Evolutionary conservation across 805 yeast species (phyloP).

Genomic region (Kodamaea jinghongensis): DNA sequence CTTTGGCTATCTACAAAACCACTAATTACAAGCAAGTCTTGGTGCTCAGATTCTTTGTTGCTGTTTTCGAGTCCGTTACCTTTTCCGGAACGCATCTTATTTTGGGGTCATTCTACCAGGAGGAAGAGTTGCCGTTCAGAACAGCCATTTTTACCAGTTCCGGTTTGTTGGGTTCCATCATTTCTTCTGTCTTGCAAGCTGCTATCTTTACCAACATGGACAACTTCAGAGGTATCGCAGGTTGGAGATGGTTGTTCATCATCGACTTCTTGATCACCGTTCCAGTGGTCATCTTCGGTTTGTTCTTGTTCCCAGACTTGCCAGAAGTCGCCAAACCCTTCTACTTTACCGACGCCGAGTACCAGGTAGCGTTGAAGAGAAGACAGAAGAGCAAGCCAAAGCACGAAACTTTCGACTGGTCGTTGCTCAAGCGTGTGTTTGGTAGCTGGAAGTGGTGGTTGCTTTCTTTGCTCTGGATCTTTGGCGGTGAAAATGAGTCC

Average conservation of each 20-base stretch:
- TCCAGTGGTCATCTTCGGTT: conserved; percentile 56
- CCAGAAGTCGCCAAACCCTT: conserved; percentile 41
- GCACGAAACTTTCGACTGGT: conserved; percentile 25
- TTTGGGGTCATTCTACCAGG: conserved; percentile 51
- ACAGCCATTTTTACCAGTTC: conserved; percentile 54
- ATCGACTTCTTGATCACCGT: conserved; percentile 58
- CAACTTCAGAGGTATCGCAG: conserved; percentile 48
- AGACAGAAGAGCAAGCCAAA: conserved; percentile 20
- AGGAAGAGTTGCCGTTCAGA: conserved; percentile 29
- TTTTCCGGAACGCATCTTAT: conserved; percentile 55
- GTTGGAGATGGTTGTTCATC: conserved; percentile 48
- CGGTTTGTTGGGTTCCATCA: conserved; percentile 53
- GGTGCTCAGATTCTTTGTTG: conserved; percentile 59
- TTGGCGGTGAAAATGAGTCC: conserved; percentile 50
- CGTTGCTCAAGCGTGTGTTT: conserved; percentile 37
- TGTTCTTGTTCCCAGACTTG: conserved; percentile 56
- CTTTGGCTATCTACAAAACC: conserved; percentile 50
- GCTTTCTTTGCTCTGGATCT: conserved; percentile 50
- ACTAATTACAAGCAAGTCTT: conserved; percentile 48
- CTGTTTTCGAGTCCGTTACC: conserved; percentile 57
- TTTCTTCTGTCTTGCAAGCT: conserved; percentile 56
- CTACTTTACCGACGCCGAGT: conserved; percentile 41
- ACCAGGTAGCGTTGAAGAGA: conserved; percentile 34
- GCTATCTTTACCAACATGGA: conserved; percentile 48
- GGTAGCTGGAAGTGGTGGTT: conserved; percentile 59